Base-by-base conservation (phyloP, 2,329 filamentous ascomycete genomes). In the Fusarium mangiferae region DNA sequence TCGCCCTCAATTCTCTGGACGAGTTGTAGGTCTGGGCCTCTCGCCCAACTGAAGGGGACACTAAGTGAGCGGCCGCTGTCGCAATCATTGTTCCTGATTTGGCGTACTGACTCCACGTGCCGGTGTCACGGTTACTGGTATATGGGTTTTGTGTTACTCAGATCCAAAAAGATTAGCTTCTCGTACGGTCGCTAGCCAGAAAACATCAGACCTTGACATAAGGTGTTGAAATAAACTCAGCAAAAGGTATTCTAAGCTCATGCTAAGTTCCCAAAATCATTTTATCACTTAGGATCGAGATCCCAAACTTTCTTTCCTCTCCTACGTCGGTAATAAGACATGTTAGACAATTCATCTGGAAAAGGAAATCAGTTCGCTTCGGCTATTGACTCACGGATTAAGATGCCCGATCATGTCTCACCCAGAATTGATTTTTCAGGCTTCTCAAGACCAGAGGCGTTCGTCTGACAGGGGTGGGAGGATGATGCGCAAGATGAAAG, bases 391-490 rank as follows among this genome's bases (percentile, higher is more conserved):
- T 4, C 24, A 36, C 18, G 24, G 48, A 55, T 30, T 35, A 20
- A 51, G 15, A 52, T 54, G 10, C 22, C 38, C 22, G 45, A 33
- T 56, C 35, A 36, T 60, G 46, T 59, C 52, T 35, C 41, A 35
- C 54, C 33, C 15, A 59, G n/a, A 3, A 36, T 49, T 49, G 39
- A 46, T 30, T 38, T 41, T 41, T n/a, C 24, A 44, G 51, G 38
- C 39, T 39, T 35, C 30, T 26, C n/a, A 22, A 48, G 24, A 41
- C 20, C 26, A 46, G 15, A 66, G 24, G 9, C 22, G 24, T 45
- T 48, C 24, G 38, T n/a, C 42, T 42, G 38, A 46, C 75, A 77
- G 59, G 74, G 73, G 72, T 51, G 59, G 74, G 60, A 67, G 72
- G 74, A 24, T 77, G 45, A 69, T 77, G 63, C 56, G 22, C 30